phyloP scores from a whole-genome alignment of 306 rosid genomes.

The Oxytropis ochrocephala region DNA sequence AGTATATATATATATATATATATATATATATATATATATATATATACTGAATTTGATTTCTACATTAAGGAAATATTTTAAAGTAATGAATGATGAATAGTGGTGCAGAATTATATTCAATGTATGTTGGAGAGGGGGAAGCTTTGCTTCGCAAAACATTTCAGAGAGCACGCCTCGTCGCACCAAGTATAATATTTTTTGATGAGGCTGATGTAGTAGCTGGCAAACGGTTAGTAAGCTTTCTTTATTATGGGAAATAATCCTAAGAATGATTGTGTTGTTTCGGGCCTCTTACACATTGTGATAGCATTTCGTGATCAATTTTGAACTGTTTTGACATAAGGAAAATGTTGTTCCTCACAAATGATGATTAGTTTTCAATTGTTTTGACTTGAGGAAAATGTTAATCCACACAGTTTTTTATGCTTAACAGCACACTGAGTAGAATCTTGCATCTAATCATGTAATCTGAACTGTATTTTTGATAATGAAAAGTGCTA shows the following conservation, averaged over 20 bases:
- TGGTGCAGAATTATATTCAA: slow-evolving; percentile 87
- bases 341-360: neutral
- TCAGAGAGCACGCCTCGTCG: slow-evolving; percentile 81
- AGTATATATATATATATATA: too few relatives aligned
- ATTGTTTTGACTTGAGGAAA: too few relatives aligned
- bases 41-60: too few relatives aligned
- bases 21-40: too few relatives aligned
- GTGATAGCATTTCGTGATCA: neutral
- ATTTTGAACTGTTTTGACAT: neutral
- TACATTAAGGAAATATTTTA: neutral
- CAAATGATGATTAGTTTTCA: too few relatives aligned
- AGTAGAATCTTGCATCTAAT: neutral
- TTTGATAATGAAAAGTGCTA: neutral
- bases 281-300: neutral
- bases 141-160: slow-evolving; percentile 77
- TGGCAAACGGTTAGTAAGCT: slow-evolving; percentile 69
- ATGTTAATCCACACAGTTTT: too few relatives aligned
- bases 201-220: slow-evolving; percentile 93
- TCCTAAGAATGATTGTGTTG: neutral
- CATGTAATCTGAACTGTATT: neutral
- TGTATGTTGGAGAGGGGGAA: slow-evolving; percentile 98
- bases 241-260: neutral
- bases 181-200: slow-evolving; percentile 84
- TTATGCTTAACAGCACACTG: neutral
- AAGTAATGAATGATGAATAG: slow-evolving; percentile 44